phyloP scores from a whole-genome alignment of 2,329 filamentous ascomycete genomes.

The Aspergillus intermedius region DNA sequence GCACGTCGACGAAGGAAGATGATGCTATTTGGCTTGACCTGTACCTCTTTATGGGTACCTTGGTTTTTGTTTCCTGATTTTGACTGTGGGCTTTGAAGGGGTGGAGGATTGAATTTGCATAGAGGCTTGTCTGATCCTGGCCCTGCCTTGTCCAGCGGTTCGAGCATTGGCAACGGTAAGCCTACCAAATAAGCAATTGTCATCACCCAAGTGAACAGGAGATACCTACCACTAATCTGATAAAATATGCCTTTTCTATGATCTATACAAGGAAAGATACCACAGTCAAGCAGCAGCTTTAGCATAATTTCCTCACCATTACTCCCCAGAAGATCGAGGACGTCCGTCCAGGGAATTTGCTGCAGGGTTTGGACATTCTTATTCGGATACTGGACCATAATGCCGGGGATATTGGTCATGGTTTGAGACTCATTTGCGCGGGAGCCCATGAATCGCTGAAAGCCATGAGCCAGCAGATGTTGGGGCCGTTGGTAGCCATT shows the following conservation, averaged over 20 bases:
- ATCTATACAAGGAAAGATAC: conserved; percentile 62
- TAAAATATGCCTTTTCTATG: conserved; percentile 60
- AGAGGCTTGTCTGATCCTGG: neutral
- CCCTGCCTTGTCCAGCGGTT: conserved; percentile 13
- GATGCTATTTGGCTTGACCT: conserved; percentile 50
- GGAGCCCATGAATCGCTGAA: conserved; percentile 46
- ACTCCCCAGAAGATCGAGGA: conserved; percentile 67
- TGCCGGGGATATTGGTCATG: conserved; percentile 54
- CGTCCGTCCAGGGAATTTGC: conserved; percentile 63
- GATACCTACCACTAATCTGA: conserved; percentile 65
- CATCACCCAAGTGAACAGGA: neutral
- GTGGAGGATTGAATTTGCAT: neutral
- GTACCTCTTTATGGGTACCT: neutral
- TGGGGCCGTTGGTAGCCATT: conserved; percentile 51
- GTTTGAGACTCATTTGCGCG: conserved; percentile 21
- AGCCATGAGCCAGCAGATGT: conserved; percentile 81
- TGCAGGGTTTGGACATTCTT: conserved; percentile 64
- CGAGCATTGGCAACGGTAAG: conserved; percentile 24
- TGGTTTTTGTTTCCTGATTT: neutral
- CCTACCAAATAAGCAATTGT: conserved; percentile 15
- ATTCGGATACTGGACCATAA: conserved; percentile 62
- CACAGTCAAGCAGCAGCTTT: conserved; percentile 67
- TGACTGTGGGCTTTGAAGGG: neutral
- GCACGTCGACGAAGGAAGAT: conserved; percentile 74
- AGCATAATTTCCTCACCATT: conserved; percentile 72